Base-by-base conservation (phyloP, 441 rosid genomes). In the Gossypium trilobum region DNA sequence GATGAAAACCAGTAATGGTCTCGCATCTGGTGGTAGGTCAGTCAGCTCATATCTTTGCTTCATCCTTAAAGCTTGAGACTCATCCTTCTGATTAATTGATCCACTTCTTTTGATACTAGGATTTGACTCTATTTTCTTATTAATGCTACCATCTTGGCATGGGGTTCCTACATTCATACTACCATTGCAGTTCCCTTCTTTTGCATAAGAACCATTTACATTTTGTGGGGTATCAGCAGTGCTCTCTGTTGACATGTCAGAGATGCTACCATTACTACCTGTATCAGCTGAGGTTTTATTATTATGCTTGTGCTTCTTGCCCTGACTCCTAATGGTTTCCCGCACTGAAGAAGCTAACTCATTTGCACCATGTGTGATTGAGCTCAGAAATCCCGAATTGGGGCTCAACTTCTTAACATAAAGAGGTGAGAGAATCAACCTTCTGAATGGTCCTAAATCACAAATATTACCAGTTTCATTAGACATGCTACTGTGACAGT, bases 321-420 rank as follows among this genome's bases (percentile, higher is more conserved):
- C 79, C 82, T 89, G 92, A 87, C 83, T 87, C 81, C 95, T 89
- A 79, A 95, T 91, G 75, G 86, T 92, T 66, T 97, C 97, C 78
- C 94, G 97, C 61, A 91, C 97, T 0, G 97, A 87, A 55, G 97
- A 90, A 58, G 97, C 97, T 78, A 92, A 82, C 81, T 89, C 99
- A 72, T 92, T 94, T 14, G 99, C 99, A 58, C 99, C 99, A 80
- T 88, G 94, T 7, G 97, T 92, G 74, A 95, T 91, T 54, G 99
- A 78, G 83, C 97, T 95, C 76, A 95, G 80, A 84, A 95, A 86
- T 14, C 96, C 74, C 20, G 87, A 76, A 76, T 78, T 81, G 50
- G 75, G 82, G 55, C 81, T 80, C 82, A 92, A 70, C 79, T 87
- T 91, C 87, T 83, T 88, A n/a, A 92, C 96, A 72, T 83, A 83